Conservation (phyloP, 2,329 filamentous ascomycete species). For the Xylariomycetidae sp. region DNA sequence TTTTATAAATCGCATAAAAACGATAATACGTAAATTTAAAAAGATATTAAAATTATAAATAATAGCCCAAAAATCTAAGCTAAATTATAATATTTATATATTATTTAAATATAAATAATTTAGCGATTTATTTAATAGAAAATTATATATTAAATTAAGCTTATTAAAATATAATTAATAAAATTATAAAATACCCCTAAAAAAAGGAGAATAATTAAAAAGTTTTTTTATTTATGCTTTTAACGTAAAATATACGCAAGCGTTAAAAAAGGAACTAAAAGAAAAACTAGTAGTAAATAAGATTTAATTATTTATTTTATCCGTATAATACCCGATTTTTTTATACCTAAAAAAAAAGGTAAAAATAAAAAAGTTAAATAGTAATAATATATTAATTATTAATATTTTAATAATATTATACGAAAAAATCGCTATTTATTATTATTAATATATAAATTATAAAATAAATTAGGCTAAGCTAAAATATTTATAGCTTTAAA, state of each 20-base stretch:
- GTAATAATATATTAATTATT: conserved; percentile 1
- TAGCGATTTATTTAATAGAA: conserved; percentile 1
- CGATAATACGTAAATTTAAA: conserved; percentile 1
- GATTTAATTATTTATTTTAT: too few relatives aligned
- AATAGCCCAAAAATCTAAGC: not conserved
- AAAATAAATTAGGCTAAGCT: not conserved
- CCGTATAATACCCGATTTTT: too few relatives aligned
- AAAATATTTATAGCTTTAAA: not conserved
- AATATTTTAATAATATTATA: not conserved
- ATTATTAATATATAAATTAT: not conserved
- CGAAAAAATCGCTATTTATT: not conserved
- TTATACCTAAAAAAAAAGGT: too few relatives aligned
- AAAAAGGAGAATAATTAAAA: not conserved
- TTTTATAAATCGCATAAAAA: not conserved
- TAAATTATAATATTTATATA: not conserved
- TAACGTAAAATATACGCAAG: too few relatives aligned
- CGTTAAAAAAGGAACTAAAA: too few relatives aligned
- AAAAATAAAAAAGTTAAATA: not conserved
- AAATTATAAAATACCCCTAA: too few relatives aligned
- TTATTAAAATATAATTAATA: not conserved
- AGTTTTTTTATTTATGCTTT: not conserved
- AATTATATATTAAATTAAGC: not conserved
- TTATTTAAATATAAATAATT: not conserved
- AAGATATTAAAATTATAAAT: not conserved
- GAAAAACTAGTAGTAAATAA: too few relatives aligned